Conservation (phyloP, 1,139 yeast species). For the Candida freyschussii region DNA sequence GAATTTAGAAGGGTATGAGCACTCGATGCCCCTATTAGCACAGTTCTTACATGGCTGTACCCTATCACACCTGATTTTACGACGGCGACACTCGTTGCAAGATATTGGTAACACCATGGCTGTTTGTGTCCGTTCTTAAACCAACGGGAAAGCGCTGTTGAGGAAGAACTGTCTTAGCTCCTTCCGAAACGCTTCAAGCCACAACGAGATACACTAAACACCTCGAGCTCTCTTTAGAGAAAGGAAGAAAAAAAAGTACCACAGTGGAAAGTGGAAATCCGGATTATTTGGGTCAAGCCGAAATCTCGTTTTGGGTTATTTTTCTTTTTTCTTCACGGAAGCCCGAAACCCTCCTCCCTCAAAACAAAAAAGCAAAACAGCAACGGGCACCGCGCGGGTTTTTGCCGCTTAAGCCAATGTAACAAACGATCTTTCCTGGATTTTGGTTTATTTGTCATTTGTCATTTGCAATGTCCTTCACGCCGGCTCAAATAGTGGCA, state of each 20-base stretch:
- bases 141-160: too few relatives aligned
- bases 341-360: constrained; percentile 2
- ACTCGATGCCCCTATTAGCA: constrained; percentile 8
- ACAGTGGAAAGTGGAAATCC: too few relatives aligned
- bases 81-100: constrained; percentile 22
- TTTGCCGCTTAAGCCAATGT: too few relatives aligned
- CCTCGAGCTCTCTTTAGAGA: too few relatives aligned
- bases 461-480: constrained; percentile 4
- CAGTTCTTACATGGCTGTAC: constrained; percentile 19
- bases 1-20: constrained; percentile 22
- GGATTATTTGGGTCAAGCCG: too few relatives aligned
- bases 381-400: constrained; percentile 1
- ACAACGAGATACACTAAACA: too few relatives aligned
- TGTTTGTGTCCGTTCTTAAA: background rate
- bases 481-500: constrained; percentile 13
- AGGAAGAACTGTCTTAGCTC: too few relatives aligned
- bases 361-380: background rate
- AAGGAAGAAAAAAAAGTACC: too few relatives aligned
- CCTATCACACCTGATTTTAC: constrained; percentile 22
- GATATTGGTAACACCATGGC: constrained; percentile 19
- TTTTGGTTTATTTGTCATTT: too few relatives aligned
- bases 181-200: too few relatives aligned
- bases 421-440: too few relatives aligned
- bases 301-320: too few relatives aligned
- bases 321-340: constrained; percentile 3